Evolutionary conservation across 2,329 filamentous ascomycete genomes (phyloP).

Genomic region (Helicocarpus griseus): DNA sequence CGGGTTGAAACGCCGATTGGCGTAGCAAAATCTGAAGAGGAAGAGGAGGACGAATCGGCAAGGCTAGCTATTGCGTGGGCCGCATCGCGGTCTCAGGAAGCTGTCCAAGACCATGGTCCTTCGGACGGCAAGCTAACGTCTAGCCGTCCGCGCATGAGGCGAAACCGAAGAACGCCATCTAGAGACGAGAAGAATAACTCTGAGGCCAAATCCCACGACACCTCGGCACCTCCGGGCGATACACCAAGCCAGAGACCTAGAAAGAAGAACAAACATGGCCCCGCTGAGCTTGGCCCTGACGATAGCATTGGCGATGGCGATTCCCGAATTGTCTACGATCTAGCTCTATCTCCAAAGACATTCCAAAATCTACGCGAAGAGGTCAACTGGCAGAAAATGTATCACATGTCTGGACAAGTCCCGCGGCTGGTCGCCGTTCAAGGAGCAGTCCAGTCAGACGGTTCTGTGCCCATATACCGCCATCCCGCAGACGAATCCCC

Average conservation of each 20-base stretch:
- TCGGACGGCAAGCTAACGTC: neutral
- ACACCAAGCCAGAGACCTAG: conserved; percentile 3
- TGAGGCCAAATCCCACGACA: neutral
- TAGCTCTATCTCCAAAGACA: conserved; percentile 52
- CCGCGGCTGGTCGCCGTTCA: conserved; percentile 87
- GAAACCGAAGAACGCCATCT: neutral
- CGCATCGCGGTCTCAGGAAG: neutral
- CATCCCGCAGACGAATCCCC: conserved; percentile 87
- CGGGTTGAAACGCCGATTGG: neutral
- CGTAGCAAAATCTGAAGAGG: neutral
- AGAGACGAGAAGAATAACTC: neutral
- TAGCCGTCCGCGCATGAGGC: conserved; percentile 1
- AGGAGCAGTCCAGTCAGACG: conserved; percentile 58
- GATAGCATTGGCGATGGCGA: conserved; percentile 68
- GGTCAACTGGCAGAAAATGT: conserved; percentile 84
- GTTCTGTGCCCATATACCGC: conserved; percentile 75
- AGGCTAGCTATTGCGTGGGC: neutral
- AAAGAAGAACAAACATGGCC: conserved; percentile 16
- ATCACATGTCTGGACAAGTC: conserved; percentile 81
- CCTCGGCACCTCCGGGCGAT: neutral
- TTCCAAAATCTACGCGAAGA: conserved; percentile 66
- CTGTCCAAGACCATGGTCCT: neutral
- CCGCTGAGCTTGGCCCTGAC: conserved; percentile 33
- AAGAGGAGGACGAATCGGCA: neutral
- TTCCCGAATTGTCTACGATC: conserved; percentile 60